Conservation (phyloP, 2,329 filamentous ascomycete genomes). For the Sordariomycetes sp. region DNA sequence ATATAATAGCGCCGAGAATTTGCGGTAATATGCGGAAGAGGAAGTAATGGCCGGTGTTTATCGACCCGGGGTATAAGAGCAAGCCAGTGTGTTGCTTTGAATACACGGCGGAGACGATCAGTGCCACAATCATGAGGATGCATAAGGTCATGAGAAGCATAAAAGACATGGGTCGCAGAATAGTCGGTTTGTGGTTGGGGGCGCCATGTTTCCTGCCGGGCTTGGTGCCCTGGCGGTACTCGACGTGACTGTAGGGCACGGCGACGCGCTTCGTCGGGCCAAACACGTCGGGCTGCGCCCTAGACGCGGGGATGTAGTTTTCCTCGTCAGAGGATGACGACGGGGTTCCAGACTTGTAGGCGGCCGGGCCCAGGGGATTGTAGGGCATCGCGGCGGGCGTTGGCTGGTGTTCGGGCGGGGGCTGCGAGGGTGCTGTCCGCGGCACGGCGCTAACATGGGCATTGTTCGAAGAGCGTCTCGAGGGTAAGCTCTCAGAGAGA, state of each 20-base stretch:
- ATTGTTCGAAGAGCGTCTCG: constrained; percentile 18
- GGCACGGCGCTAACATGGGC: neutral
- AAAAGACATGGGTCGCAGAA: constrained; percentile 59
- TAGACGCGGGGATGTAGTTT: neutral
- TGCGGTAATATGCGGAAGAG: constrained; percentile 79
- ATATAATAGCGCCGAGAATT: constrained; percentile 57
- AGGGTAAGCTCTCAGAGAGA: constrained; percentile 13
- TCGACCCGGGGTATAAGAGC: constrained; percentile 51
- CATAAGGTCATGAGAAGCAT: constrained; percentile 48
- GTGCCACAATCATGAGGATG: constrained; percentile 57
- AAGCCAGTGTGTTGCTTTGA: constrained; percentile 54
- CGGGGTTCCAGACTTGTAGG: neutral
- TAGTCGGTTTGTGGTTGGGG: constrained; percentile 44
- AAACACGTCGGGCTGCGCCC: constrained; percentile 1
- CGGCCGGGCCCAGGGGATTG: neutral
- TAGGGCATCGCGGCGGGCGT: neutral
- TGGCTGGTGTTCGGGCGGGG: neutral
- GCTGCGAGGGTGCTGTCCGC: neutral
- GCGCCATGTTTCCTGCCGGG: constrained; percentile 8
- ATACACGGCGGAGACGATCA: constrained; percentile 64
- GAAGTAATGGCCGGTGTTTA: constrained; percentile 70
- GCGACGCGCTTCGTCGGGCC: constrained; percentile 16
- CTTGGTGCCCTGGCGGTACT: constrained; percentile 4
- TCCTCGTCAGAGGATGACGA: neutral
- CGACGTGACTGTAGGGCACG: constrained; percentile 17